phyloP scores from a whole-genome alignment of 768 basidiomycete species.

The Calocybe indica region DNA sequence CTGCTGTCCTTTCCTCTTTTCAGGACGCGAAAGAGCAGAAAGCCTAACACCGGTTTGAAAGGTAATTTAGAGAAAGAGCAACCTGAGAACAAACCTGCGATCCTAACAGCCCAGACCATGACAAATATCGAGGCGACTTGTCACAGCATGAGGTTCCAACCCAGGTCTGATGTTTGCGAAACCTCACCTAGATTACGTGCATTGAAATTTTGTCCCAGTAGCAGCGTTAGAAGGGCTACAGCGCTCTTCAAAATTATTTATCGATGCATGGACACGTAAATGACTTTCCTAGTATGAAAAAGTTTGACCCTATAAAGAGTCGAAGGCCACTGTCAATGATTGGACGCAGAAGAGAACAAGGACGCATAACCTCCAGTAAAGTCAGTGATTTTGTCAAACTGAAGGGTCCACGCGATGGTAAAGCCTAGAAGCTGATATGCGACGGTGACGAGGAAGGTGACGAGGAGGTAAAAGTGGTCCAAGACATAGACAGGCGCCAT shows the following conservation, averaged over 20 bases:
- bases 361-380: constrained; percentile 46
- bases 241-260: not conserved
- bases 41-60: constrained; percentile 28
- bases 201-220: constrained; percentile 55
- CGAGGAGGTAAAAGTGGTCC: constrained; percentile 41
- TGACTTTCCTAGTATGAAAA: constrained; percentile 50
- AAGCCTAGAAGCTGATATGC: constrained; percentile 59
- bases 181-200: constrained; percentile 44
- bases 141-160: not conserved
- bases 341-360: not conserved
- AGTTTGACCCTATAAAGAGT: constrained; percentile 45
- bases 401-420: constrained; percentile 59
- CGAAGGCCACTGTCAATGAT: not conserved
- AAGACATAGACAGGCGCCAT: constrained; percentile 39
- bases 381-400: constrained; percentile 74
- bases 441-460: constrained; percentile 48
- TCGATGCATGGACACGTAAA: not conserved
- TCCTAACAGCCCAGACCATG: constrained; percentile 61
- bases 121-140: constrained; percentile 48
- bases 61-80: not conserved
- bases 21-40: constrained; percentile 64
- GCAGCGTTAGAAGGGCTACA: constrained; percentile 53
- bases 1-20: constrained; percentile 61
- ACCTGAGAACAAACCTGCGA: constrained; percentile 35
- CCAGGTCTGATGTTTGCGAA: not conserved